phyloP scores from a whole-genome alignment of 768 basidiomycete genomes.

The Tephrocybe sp. region DNA sequence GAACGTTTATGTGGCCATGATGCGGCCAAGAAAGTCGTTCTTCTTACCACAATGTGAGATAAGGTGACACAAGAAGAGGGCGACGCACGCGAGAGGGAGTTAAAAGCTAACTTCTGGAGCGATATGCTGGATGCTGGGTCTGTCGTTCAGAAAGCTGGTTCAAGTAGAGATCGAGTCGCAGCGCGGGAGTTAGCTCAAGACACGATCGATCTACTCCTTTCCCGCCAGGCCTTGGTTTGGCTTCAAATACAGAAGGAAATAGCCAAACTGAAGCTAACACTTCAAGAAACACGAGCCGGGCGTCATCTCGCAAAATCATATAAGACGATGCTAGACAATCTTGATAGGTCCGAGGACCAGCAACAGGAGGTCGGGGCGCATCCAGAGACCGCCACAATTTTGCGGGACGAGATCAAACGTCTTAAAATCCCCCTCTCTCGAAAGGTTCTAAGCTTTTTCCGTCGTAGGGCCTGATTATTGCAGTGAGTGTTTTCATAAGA shows the following conservation, averaged over 20 bases:
- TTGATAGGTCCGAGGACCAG: too few relatives aligned
- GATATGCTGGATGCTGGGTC: neutral
- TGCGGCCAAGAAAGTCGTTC: neutral
- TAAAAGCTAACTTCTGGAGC: neutral
- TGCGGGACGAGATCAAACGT: too few relatives aligned
- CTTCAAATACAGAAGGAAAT: slow-evolving; percentile 21
- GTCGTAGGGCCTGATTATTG: too few relatives aligned
- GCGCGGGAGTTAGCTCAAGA: neutral
- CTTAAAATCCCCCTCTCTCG: too few relatives aligned
- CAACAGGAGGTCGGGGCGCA: too few relatives aligned
- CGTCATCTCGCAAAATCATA: too few relatives aligned
- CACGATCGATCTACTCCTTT: neutral
- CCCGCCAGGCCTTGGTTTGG: neutral
- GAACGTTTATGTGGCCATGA: neutral
- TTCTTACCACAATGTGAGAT: neutral
- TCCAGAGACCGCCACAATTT: too few relatives aligned
- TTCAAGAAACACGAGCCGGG: slow-evolving; percentile 16
- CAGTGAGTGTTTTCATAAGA: too few relatives aligned
- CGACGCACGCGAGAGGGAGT: neutral
- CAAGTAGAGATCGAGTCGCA: neutral
- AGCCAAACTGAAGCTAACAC: slow-evolving; percentile 5
- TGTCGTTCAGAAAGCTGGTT: neutral
- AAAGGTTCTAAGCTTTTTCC: too few relatives aligned
- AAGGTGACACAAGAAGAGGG: neutral
- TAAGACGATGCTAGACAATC: too few relatives aligned